Evolutionary conservation across 2,329 filamentous ascomycete genomes (phyloP), one percentile per base, ranked within the genome.

Genomic region (Lasiodiplodia sp.): DNA sequence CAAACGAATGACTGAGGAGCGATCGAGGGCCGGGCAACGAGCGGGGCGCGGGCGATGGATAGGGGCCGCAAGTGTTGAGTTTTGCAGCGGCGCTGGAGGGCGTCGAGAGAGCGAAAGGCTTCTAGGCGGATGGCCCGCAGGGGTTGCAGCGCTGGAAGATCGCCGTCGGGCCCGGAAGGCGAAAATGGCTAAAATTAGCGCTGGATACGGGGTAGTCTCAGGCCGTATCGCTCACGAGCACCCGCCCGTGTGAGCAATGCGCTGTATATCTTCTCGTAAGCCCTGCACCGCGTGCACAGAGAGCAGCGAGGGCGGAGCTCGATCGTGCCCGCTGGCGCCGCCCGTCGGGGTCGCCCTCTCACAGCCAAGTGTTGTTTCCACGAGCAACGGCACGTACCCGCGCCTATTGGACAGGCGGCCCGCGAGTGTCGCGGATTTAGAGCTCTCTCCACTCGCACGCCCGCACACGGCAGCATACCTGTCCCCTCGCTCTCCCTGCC

Each of bases 161-260:
- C 60, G 47, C 60, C 60, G 60, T 64, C 60, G 60, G 60, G 60
- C 60, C 60, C 60, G 60, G 60, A 52, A 64, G 60, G 60, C 60
- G 60, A 64, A 64, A 64, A 64, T 64, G 60, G 44, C 60, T 64
- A 64, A 52, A 64, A 52, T 64, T 64, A 64, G 60, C 44, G 60
- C 47, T 51, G 28, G 51, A 64, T 64, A 64, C 60, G 60, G 60
- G 60, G 60, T 52, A 64, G 60, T 52, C 60, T 64, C 60, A 64
- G 28, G 60, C 60, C 44, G 47, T 64, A 53, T 52, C 58, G 58
- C 58, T 63, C 60, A 64, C 60, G 60, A 64, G 44, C 60, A 52
- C 28, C 23, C 44, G 23, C 47, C 38, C 53, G 53, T 14, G 53
- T 34, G 25, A 56, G 37, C 38, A 47, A 44, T 47, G 38, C 57